Evolutionary conservation across 441 rosid species (phyloP), one percentile per base, ranked within the genome.

Genomic region (Jatropha podagrica): DNA sequence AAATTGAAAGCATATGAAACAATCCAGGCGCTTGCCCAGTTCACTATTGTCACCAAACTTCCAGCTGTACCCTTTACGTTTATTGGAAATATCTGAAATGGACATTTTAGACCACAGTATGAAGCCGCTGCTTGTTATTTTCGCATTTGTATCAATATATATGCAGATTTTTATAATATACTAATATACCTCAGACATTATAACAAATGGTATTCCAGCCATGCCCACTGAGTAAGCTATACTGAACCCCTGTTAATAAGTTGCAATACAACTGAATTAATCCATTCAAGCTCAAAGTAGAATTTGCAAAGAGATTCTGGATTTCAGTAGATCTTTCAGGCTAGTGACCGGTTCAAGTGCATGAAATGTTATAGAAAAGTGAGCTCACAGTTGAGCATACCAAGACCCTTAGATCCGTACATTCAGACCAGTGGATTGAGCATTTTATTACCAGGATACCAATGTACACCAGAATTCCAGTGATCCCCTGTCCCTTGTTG

Each of bases 181-280:
- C 3, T 32, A 32, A 32, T 44, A 42, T 78, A 91, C 96, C 92
- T 91, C 98, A 2, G 94, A 84, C 86, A 90, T 85, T 55, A 93
- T 83, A 80, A 88, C 83, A 89, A 85, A 83, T 8, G 94, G 91
- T 51, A 91, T 74, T 40, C 91, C 94, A 72, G 81, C 83, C 82
- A 88, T 79, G 76, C 95, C 98, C 4, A 86, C 11, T 13, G 85
- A 73, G 68, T 68, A 81, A 46, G 82, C 14, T 18, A 80, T 17
- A 13, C 66, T 58, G 51, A 60, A 85, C 4, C 84, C 88, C 97
- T 90, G 84, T 12, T 20, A 26, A 32, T 32, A 32, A 32, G 32
- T 32, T 1, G 32, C 32, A 32, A 32, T 32, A 32, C 32, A 32
- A 32, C 0, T 32, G 32, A 32, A 32, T 32, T 32, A 10, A 20